Percentiles rank a stretch among this genome's conserved stretches.
phyloP scores from a whole-genome alignment of 768 basidiomycete genomes.

The Lentinus tigrinus region DNA sequence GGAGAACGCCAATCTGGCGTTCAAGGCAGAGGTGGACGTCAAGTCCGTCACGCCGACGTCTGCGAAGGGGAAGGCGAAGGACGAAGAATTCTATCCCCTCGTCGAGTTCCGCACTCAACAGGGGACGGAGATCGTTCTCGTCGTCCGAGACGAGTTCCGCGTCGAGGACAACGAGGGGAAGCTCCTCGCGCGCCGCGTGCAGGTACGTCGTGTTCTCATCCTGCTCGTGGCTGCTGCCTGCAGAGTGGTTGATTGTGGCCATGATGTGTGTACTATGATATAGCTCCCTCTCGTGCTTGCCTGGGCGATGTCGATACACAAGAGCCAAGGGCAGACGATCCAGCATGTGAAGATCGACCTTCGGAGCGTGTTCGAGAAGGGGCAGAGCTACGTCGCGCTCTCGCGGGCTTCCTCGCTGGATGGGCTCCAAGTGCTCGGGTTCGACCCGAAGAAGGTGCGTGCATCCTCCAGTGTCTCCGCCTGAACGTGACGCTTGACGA shows the following conservation, averaged over 20 bases:
- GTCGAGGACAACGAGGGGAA: slow-evolving; percentile 54
- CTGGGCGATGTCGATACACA: slow-evolving; percentile 80
- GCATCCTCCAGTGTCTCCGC: background rate
- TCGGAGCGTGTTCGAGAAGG: slow-evolving; percentile 62
- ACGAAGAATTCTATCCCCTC: slow-evolving; percentile 44
- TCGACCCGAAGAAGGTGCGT: slow-evolving; percentile 49
- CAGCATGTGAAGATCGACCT: slow-evolving; percentile 65
- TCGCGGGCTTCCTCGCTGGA: slow-evolving; percentile 54
- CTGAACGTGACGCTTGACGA: background rate
- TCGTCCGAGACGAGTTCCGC: slow-evolving; percentile 52
- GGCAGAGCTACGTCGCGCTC: slow-evolving; percentile 49
- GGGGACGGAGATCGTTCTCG: slow-evolving; percentile 45
- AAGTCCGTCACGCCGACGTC: slow-evolving; percentile 4
- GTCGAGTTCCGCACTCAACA: slow-evolving; percentile 45
- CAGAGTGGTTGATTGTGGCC: background rate
- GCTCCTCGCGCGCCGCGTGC: slow-evolving; percentile 46
- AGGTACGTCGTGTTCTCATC: slow-evolving; percentile 25
- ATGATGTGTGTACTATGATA: background rate
- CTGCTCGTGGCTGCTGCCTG: background rate
- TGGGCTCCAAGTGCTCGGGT: slow-evolving; percentile 52
- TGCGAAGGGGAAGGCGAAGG: slow-evolving; percentile 31
- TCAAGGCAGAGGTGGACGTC: background rate
- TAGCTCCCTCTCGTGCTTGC: slow-evolving; percentile 74
- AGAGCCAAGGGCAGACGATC: slow-evolving; percentile 75
- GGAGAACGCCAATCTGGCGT: slow-evolving; percentile 30